A percentile compares a stretch with the other conserved stretches of the same genome.
Evolutionary conservation across 768 basidiomycete genomes (phyloP).

Genomic region (Boletus huronensis): DNA sequence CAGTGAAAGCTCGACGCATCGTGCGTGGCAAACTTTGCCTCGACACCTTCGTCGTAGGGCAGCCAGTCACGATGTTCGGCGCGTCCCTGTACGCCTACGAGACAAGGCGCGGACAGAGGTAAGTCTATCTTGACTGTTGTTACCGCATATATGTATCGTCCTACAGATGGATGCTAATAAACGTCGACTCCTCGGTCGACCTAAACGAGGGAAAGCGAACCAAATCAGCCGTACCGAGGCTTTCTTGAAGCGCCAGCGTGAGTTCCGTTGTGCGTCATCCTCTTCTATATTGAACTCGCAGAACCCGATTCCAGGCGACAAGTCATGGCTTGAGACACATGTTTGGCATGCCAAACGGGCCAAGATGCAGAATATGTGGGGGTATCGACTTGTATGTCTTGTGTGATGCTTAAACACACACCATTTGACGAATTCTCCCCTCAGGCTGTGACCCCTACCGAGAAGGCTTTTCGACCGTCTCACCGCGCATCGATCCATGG

Average conservation of each 20-base stretch:
- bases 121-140: conserved; percentile 9
- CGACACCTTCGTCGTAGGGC: conserved; percentile 88
- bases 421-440: background rate
- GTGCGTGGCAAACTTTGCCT: conserved; percentile 92
- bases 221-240: conserved; percentile 54
- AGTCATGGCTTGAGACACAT: conserved; percentile 94
- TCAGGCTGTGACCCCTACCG: conserved; percentile 81
- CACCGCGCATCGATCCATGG: conserved; percentile 85
- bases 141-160: conserved; percentile 29
- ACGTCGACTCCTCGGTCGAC: conserved; percentile 41
- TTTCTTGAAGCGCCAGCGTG: conserved; percentile 75
- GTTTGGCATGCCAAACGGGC: conserved; percentile 97
- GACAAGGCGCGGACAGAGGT: conserved; percentile 84
- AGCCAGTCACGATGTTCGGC: conserved; percentile 90
- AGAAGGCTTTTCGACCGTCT: conserved; percentile 89
- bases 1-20: conserved; percentile 68
- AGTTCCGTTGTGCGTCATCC: conserved; percentile 4
- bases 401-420: background rate
- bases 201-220: conserved; percentile 63
- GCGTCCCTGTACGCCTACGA: conserved; percentile 82
- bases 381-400: conserved; percentile 70
- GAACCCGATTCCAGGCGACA: conserved; percentile 52
- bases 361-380: conserved; percentile 93
- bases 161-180: conserved; percentile 52
- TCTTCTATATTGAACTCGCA: background rate